Percentiles rank a stretch among this genome's conserved stretches.
phyloP scores from a whole-genome alignment of 2,329 filamentous ascomycete genomes.

The Aspergillus niger region DNA sequence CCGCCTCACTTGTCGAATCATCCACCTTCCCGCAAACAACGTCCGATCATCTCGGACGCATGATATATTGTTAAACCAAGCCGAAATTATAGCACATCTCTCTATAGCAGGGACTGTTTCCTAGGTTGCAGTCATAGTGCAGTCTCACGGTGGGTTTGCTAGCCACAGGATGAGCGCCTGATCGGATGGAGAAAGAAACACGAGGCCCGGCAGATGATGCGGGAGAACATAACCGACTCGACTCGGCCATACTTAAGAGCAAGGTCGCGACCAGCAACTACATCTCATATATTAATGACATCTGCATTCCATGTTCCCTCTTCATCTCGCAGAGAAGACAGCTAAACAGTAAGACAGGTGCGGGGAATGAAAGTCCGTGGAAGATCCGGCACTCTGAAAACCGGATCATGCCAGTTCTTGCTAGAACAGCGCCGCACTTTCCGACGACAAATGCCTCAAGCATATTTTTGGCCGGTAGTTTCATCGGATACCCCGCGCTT shows the following conservation, averaged over 20 bases:
- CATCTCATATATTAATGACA: neutral
- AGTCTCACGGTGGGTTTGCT: neutral
- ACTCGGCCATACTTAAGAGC: neutral
- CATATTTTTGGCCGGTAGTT: constrained; percentile 30
- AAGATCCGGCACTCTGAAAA: neutral
- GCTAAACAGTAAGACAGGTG: neutral
- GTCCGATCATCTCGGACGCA: constrained; percentile 11
- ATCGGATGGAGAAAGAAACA: neutral
- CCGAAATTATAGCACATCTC: neutral
- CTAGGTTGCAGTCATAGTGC: neutral
- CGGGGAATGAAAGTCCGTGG: neutral
- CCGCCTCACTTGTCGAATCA: constrained; percentile 8
- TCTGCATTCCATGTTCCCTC: neutral
- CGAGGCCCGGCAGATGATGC: neutral
- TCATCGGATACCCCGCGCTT: constrained; percentile 39
- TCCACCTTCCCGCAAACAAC: constrained; percentile 12
- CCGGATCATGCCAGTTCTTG: neutral
- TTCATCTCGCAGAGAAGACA: neutral
- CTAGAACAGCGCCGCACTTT: constrained; percentile 32
- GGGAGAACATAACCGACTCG: neutral
- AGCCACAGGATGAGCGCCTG: constrained; percentile 1
- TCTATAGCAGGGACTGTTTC: neutral
- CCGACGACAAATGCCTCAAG: constrained; percentile 33
- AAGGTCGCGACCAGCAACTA: neutral
- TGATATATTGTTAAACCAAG: constrained; percentile 10